Conservation (phyloP, 108 stramenopile species). For the Mayamaea pseudoterrestris region DNA sequence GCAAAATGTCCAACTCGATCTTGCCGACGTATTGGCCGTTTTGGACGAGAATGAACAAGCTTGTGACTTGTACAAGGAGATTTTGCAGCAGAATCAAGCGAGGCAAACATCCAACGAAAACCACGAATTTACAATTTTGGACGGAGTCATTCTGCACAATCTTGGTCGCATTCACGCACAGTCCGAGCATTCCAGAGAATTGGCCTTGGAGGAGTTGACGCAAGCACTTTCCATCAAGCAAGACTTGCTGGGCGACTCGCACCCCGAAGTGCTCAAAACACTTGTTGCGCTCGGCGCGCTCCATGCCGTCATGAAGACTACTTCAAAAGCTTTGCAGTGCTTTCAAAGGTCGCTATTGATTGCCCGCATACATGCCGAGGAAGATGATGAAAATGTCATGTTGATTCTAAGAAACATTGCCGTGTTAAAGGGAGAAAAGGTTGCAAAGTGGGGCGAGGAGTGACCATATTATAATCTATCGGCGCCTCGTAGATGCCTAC, state of each 20-base stretch:
- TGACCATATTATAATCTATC: too few relatives aligned
- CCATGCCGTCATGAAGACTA: constrained; percentile 15
- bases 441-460: too few relatives aligned
- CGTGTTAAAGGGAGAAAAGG: constrained; percentile 19
- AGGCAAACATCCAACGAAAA: not conserved
- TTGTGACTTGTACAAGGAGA: constrained; percentile 12
- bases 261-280: constrained; percentile 34
- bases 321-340: constrained; percentile 19
- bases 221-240: constrained; percentile 18
- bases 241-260: constrained; percentile 18
- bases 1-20: constrained; percentile 17
- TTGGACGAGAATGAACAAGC: constrained; percentile 19
- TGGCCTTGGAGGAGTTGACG: constrained; percentile 18
- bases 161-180: constrained; percentile 26
- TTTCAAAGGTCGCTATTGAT: constrained; percentile 33
- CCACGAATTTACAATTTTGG: constrained; percentile 7
- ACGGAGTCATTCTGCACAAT: constrained; percentile 32
- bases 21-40: constrained; percentile 23
- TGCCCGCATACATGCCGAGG: constrained; percentile 22
- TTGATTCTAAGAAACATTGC: constrained; percentile 26
- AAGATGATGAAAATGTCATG: constrained; percentile 22
- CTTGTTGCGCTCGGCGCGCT: constrained; percentile 25
- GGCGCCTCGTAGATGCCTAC: too few relatives aligned
- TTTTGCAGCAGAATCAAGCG: not conserved
- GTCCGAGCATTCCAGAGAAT: constrained; percentile 13